Evolutionary conservation across 2,329 filamentous ascomycete genomes (phyloP).

Genomic region (Dactylellina cionopaga): DNA sequence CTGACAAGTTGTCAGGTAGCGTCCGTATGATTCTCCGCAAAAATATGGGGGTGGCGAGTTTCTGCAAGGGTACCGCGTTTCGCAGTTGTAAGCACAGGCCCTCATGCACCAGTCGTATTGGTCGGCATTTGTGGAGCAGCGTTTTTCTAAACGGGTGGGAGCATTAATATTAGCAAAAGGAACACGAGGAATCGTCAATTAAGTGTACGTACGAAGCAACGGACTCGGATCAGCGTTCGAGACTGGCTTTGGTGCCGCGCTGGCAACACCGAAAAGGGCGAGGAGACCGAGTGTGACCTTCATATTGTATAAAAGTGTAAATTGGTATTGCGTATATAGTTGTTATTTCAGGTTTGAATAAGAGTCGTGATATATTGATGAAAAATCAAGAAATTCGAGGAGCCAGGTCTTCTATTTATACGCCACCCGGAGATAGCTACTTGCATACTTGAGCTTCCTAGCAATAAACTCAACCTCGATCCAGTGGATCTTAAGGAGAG

Average conservation of each 20-base stretch:
- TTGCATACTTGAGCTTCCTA: not conserved
- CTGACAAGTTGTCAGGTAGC: slow-evolving; percentile 22
- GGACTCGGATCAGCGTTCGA: slow-evolving; percentile 14
- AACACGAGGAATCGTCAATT: not conserved
- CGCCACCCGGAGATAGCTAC: not conserved
- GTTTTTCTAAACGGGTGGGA: slow-evolving; percentile 26
- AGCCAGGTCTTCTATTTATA: slow-evolving; percentile 38
- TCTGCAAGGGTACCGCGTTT: slow-evolving; percentile 22
- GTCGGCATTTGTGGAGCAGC: slow-evolving; percentile 12
- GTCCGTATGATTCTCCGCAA: slow-evolving; percentile 27
- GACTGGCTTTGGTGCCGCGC: slow-evolving; percentile 24
- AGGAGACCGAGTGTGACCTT: slow-evolving; percentile 38
- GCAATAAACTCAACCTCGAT: not conserved
- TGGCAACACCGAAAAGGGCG: slow-evolving; percentile 32
- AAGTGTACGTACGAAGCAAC: slow-evolving; percentile 11
- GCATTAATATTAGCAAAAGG: not conserved
- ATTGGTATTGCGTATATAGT: slow-evolving; percentile 3
- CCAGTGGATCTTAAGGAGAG: not conserved
- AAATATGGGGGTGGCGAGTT: slow-evolving; percentile 5
- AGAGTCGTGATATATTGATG: slow-evolving; percentile 30
- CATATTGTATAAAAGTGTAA: slow-evolving; percentile 23
- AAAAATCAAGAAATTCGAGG: slow-evolving; percentile 34
- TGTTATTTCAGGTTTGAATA: slow-evolving; percentile 10
- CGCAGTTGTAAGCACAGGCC: slow-evolving; percentile 48
- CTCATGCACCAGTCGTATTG: slow-evolving; percentile 15